These are phyloP conservation scores for Trichoderma oligosporum DNA, from an alignment of 2,329 filamentous ascomycete genomes.

Conservation along the genomic window DNA sequence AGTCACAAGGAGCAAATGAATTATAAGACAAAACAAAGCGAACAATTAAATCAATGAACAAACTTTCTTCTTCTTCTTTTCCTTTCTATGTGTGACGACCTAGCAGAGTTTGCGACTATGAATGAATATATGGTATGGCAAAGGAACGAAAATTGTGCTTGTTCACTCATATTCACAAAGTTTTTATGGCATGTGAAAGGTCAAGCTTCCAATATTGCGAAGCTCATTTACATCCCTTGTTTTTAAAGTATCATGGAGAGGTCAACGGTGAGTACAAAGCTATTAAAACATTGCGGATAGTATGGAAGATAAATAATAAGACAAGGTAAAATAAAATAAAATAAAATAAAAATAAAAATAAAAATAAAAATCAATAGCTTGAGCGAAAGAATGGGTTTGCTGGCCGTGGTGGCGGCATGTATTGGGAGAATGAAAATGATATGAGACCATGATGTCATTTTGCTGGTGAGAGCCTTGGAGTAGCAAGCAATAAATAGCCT, in stretches of 20 bases:
- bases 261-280: neutral
- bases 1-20: neutral
- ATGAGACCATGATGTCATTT: constrained; percentile 37
- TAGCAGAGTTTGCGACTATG: neutral
- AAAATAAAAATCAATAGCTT: neutral
- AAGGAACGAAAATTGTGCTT: neutral
- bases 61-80: neutral
- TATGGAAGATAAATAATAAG: neutral
- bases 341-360: neutral
- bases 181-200: neutral
- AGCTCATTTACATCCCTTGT: neutral
- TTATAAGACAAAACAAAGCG: neutral
- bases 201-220: neutral
- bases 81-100: neutral
- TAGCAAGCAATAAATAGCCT: no score
- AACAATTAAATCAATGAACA: neutral
- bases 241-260: neutral
- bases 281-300: neutral
- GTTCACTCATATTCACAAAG: neutral
- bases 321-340: neutral
- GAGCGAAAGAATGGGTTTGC: neutral
- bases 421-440: constrained; percentile 26
- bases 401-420: neutral
- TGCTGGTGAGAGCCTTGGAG: neutral
- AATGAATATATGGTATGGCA: neutral